phyloP scores from a whole-genome alignment of 495 filamentous ascomycete genomes.

The Penicillium lagena region DNA sequence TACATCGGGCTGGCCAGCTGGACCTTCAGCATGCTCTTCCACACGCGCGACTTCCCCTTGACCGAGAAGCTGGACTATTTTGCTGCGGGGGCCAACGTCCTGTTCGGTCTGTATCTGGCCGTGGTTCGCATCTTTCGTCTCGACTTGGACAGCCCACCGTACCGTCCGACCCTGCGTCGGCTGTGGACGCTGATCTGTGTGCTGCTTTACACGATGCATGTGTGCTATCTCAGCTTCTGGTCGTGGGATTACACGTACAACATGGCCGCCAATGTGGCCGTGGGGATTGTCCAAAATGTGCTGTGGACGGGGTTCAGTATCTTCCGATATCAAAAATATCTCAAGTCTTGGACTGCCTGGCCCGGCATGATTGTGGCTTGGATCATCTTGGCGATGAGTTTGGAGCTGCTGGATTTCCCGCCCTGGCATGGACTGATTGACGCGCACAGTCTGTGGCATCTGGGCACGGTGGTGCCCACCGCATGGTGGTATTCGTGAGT shows the following conservation, averaged over 20 bases:
- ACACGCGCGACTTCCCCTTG: constrained; percentile 73
- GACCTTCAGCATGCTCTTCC: constrained; percentile 85
- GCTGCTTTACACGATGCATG: constrained; percentile 66
- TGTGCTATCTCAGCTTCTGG: constrained; percentile 77
- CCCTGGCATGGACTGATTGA: constrained; percentile 78
- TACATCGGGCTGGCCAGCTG: constrained; percentile 79
- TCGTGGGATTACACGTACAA: constrained; percentile 96
- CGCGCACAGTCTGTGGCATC: constrained; percentile 94
- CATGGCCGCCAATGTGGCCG: constrained; percentile 86
- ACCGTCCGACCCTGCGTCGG: constrained; percentile 54
- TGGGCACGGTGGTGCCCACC: constrained; percentile 83
- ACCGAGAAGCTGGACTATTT: constrained; percentile 98
- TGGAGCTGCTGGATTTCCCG: constrained; percentile 91
- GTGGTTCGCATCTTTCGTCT: constrained; percentile 76
- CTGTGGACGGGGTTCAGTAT: constrained; percentile 86
- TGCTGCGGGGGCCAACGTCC: constrained; percentile 80
- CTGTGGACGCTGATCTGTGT: constrained; percentile 71
- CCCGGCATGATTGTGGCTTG: constrained; percentile 89
- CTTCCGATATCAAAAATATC: constrained; percentile 59
- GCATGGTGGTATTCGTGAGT: constrained; percentile 95
- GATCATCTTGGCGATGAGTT: constrained; percentile 88
- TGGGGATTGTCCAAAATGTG: constrained; percentile 72
- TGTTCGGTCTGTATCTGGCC: constrained; percentile 85
- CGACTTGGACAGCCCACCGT: constrained; percentile 52
- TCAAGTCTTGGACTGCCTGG: constrained; percentile 75